Conservation (phyloP, 2,329 filamentous ascomycete species). For the Fusarium nodosum region DNA sequence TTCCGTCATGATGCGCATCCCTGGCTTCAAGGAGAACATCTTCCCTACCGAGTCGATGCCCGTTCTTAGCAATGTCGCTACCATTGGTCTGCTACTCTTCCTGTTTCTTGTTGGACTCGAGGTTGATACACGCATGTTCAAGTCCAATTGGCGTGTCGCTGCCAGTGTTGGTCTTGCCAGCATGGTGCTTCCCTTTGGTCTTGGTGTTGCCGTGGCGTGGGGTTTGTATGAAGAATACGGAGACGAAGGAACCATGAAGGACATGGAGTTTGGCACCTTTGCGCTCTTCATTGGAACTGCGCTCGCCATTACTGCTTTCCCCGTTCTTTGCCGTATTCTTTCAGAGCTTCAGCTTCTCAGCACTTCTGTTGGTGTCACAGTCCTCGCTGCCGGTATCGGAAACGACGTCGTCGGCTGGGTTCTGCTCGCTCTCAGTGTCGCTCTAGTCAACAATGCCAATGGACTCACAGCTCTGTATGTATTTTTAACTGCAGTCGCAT, state of each 20-base stretch:
- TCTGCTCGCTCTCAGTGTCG: conserved; percentile 90
- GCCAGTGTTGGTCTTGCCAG: conserved; percentile 82
- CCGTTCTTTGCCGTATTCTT: conserved; percentile 92
- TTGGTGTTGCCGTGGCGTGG: conserved; percentile 84
- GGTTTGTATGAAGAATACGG: conserved; percentile 83
- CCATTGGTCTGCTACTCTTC: conserved; percentile 86
- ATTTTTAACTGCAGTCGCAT: conserved; percentile 80
- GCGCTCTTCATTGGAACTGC: conserved; percentile 89
- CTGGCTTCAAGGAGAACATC: conserved; percentile 80
- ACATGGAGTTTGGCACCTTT: conserved; percentile 68
- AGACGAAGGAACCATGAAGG: conserved; percentile 55
- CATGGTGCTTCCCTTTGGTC: conserved; percentile 84
- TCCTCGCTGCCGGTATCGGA: conserved; percentile 89
- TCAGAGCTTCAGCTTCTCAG: conserved; percentile 89
- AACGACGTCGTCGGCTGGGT: conserved; percentile 88
- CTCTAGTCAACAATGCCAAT: conserved; percentile 87
- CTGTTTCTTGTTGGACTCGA: conserved; percentile 90
- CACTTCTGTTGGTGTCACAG: conserved; percentile 88
- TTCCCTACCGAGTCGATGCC: conserved; percentile 83
- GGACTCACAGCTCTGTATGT: conserved; percentile 89
- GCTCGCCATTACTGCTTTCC: conserved; percentile 91
- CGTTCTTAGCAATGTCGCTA: conserved; percentile 81
- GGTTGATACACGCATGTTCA: conserved; percentile 82
- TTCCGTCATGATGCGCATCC: conserved; percentile 88
- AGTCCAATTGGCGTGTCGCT: conserved; percentile 85